Base-by-base conservation (phyloP, 2,329 filamentous ascomycete species). In the Colletotrichum sp. region DNA sequence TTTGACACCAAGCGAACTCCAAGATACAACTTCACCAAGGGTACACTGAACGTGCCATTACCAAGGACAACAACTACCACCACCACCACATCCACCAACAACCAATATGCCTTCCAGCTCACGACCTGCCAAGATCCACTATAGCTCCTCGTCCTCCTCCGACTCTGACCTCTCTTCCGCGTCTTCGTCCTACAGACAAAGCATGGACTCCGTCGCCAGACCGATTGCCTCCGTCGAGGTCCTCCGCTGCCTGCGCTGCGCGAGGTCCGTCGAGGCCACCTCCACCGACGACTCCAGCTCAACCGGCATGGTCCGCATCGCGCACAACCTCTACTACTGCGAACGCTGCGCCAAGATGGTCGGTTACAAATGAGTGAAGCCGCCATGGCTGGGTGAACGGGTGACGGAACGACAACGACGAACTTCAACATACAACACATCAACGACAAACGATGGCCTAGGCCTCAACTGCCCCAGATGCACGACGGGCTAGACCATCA, bases 261-360 rank as follows among this genome's bases (percentile, higher is more conserved):
- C 90, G 57, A 88, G 89, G 74, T 87, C 89, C 71, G 90, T 91
- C 71, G 91, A 93, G 85, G 88, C 90, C 32, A 92, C 91, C 9
- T 88, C 90, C 11, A 91, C 90, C 36, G 91, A 93, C 82, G 90
- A 93, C 82, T 86, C 88, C 66, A 86, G 84, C 78, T 86, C 89
- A 59, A 90, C 86, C 74, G 91, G 91, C 77, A 93, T 93, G 91
- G 89, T 93, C 16, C 88, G 90, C 80, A 91, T 93, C 77, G 91
- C 91, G 3, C 90, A 91, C 82, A 92, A 92, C 82, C 89, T 93
- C 76, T 93, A 93, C 85, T 93, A 93, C 84, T 93, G 92, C 84
- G 87, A 89, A 75, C 88, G 90, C 44, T 93, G 92, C 81, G 92
- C 92, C 75, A 90, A 88, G 81, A 90, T 91, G 82, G 90, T 92